These are phyloP conservation scores for Fusarium algeriense DNA, from an alignment of 2,329 filamentous ascomycete genomes.

Conservation along the genomic window DNA sequence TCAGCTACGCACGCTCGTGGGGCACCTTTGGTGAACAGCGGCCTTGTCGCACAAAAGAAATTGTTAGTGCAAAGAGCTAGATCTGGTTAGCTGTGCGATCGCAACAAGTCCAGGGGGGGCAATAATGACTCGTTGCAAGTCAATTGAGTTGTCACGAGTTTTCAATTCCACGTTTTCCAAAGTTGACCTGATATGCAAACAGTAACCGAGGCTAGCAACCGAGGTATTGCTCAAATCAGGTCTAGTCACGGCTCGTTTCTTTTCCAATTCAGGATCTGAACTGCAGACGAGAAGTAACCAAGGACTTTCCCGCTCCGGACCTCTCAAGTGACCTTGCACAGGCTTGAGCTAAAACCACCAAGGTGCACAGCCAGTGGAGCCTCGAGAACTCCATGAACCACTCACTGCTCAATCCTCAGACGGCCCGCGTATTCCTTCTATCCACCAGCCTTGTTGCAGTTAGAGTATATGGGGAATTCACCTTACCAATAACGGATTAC, in stretches of 20 bases:
- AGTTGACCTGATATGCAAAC: not conserved
- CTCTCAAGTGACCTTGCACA: not conserved
- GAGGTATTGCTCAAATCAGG: not conserved
- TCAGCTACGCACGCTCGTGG: not conserved
- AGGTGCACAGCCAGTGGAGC: slow-evolving; percentile 11
- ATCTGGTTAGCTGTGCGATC: not conserved
- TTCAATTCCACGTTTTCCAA: not conserved
- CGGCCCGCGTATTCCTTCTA: not conserved
- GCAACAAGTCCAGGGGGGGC: not conserved
- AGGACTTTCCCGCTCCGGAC: not conserved
- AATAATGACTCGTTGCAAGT: not conserved
- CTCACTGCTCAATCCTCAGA: not conserved
- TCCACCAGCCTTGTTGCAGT: slow-evolving; percentile 1
- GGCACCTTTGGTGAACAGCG: not conserved
- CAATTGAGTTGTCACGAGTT: not conserved
- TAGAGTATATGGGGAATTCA: slow-evolving; percentile 11
- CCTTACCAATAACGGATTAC: not conserved
- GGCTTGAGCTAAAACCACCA: not conserved
- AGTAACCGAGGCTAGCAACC: not conserved
- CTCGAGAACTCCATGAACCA: not conserved
- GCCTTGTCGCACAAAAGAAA: not conserved
- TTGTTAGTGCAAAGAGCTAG: not conserved
- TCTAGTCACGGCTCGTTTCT: not conserved
- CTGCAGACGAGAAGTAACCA: not conserved
- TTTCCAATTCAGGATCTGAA: not conserved